Conservation (phyloP, 78 protist species). For the Diacronema lutheri region DNA sequence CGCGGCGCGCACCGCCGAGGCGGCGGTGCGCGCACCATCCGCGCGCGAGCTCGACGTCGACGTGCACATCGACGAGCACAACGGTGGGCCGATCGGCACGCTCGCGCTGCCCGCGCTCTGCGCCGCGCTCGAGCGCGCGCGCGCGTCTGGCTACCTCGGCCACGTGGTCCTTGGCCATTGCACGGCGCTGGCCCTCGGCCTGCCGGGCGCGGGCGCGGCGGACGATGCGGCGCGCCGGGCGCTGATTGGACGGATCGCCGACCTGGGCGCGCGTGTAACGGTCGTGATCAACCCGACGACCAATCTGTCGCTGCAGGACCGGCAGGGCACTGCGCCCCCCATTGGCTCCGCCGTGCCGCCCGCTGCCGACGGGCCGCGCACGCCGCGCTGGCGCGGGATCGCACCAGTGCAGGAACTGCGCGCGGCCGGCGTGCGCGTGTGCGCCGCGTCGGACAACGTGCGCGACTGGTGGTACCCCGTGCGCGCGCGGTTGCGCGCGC, state of each 20-base stretch:
- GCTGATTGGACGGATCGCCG: not conserved
- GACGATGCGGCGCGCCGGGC: not conserved
- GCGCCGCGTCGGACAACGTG: not conserved
- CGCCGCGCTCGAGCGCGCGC: not conserved
- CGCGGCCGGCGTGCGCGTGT: not conserved
- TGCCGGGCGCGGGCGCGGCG: not conserved
- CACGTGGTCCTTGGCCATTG: not conserved
- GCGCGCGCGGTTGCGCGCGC: too few relatives aligned
- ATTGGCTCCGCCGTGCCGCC: too few relatives aligned
- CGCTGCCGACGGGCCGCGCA: not conserved
- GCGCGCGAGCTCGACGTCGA: not conserved
- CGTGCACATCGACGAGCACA: not conserved
- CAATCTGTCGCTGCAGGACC: not conserved
- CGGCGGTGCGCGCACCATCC: too few relatives aligned
- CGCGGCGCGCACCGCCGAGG: not conserved
- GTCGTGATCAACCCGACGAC: not conserved
- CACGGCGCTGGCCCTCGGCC: not conserved
- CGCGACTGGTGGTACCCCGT: constrained; percentile 1
- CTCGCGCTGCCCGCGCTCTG: not conserved
- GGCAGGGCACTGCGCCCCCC: not conserved
- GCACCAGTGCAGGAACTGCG: not conserved
- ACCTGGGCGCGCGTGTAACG: not conserved
- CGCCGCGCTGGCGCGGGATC: not conserved
- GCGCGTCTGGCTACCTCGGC: not conserved
- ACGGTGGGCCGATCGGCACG: not conserved